These are phyloP conservation scores for Candida labiduridarum DNA, from an alignment of 1,139 yeast genomes.

Conservation along the genomic window DNA sequence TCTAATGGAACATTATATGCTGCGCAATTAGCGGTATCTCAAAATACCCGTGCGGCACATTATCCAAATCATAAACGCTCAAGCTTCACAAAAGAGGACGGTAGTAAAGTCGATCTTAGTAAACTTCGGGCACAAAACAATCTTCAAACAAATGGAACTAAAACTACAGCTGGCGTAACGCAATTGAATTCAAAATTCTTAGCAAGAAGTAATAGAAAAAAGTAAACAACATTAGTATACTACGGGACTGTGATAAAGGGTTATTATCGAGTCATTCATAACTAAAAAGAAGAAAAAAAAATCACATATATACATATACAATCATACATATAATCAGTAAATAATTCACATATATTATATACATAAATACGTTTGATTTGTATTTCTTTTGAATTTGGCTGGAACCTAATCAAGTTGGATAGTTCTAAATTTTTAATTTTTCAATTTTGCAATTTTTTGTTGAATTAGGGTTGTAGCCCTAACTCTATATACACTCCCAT, in stretches of 20 bases:
- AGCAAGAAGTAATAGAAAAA: conserved; percentile 45
- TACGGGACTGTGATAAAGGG: not conserved
- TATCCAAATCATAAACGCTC: conserved; percentile 34
- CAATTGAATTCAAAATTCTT: conserved; percentile 46
- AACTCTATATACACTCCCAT: conserved; percentile 5
- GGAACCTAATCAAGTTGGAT: not conserved
- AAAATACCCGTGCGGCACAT: conserved; percentile 24
- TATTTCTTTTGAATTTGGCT: not conserved
- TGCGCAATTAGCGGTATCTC: conserved; percentile 50
- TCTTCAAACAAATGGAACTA: conserved; percentile 8
- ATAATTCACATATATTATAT: not conserved
- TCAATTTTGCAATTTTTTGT: not conserved
- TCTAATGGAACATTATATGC: conserved; percentile 40
- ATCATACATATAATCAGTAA: not conserved
- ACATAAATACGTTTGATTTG: not conserved
- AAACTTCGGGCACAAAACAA: not conserved
- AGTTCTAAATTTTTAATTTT: not conserved
- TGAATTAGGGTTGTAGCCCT: conserved; percentile 12
- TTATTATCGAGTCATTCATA: not conserved
- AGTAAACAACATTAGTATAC: conserved; percentile 10
- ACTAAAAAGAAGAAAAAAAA: not conserved
- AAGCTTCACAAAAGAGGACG: conserved; percentile 40
- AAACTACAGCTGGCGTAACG: conserved; percentile 28
- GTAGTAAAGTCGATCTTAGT: conserved; percentile 10
- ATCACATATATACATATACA: not conserved